Evolutionary conservation across 805 yeast genomes (phyloP), one percentile per base, ranked within the genome.

Genomic region (Candida lessepsii): DNA sequence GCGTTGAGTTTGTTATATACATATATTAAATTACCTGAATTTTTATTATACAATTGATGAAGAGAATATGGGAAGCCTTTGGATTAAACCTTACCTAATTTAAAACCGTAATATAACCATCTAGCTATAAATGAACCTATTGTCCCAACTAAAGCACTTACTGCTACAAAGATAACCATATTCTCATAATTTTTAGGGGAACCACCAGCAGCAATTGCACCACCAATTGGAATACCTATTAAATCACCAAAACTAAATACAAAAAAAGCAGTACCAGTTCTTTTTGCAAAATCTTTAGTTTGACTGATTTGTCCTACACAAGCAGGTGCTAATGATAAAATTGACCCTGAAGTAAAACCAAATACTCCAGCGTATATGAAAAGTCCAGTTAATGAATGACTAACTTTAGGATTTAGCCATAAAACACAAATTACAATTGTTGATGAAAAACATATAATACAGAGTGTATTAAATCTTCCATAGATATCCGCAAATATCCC

Each of bases 271-370:
- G 65, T 60, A 9, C 63, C 65, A 10, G 51, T 50, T 18, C 53
- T 45, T 29, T 46, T 47, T 13, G 63, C 60, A 38, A 60, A 50
- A 20, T 58, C 61, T 28, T 49, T 49, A 6, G 60, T 55, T 30
- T 48, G 42, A 40, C 57, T 43, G 32, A 58, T 56, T 35, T 48
- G 58, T n/a, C 60, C 59, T 9, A 57, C 54, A 39, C 55, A 54
- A 13, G 57, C 51, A 9, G 60, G 63, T 7, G 55, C 37, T 20
- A 54, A 46, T 13, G 57, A 51, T 30, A 56, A 47, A 4, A 49
- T 51, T 9, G 61, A 57, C 8, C 62, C 65, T n/a, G 60, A 56
- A 13, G 54, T 52, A 29, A 57, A 58, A 14, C 63, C 65, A 45
- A 52, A 58, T 8, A 43, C 18, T 4, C 54, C 62, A 1, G 62